These are phyloP conservation scores for Lophiostoma macrostomum DNA, from an alignment of 495 filamentous ascomycete genomes.

Conservation along the genomic window DNA sequence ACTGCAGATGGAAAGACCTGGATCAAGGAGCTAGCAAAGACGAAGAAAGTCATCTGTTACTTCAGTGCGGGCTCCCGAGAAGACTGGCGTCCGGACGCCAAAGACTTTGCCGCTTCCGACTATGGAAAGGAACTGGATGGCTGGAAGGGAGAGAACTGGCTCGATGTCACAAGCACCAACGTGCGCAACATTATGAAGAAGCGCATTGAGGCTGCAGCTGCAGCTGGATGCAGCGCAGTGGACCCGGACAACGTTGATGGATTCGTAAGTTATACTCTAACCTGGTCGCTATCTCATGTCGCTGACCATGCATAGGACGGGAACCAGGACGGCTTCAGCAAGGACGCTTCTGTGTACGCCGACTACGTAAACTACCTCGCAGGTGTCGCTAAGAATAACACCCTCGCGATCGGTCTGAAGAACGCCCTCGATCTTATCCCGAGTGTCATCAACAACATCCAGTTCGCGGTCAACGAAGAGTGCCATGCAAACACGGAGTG, in stretches of 20 bases:
- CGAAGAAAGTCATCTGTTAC: constrained; percentile 66
- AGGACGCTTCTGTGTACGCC: constrained; percentile 52
- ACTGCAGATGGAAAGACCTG: constrained; percentile 41
- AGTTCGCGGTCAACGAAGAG: constrained; percentile 71
- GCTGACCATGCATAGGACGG: not conserved
- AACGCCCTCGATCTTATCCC: constrained; percentile 59
- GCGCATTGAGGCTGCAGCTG: constrained; percentile 54
- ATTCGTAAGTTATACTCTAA: constrained; percentile 43
- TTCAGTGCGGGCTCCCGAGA: constrained; percentile 69
- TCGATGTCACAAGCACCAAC: constrained; percentile 54
- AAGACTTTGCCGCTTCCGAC: constrained; percentile 51
- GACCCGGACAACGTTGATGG: constrained; percentile 73
- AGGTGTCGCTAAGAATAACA: constrained; percentile 45
- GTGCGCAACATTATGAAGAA: constrained; percentile 60
- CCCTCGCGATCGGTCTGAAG: constrained; percentile 60
- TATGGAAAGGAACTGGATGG: constrained; percentile 53
- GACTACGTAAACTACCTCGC: constrained; percentile 60
- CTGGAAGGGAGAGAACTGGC: constrained; percentile 67
- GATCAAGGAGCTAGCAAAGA: constrained; percentile 44
- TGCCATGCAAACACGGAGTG: constrained; percentile 58
- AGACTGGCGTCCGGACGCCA: constrained; percentile 55
- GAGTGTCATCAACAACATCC: constrained; percentile 52
- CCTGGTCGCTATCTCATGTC: not conserved
- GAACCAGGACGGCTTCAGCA: constrained; percentile 51
- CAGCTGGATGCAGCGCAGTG: constrained; percentile 65